Evolutionary conservation across 1,139 yeast genomes (phyloP), one percentile per base, ranked within the genome.

Genomic region (Blastobotrys buckinghamii): DNA sequence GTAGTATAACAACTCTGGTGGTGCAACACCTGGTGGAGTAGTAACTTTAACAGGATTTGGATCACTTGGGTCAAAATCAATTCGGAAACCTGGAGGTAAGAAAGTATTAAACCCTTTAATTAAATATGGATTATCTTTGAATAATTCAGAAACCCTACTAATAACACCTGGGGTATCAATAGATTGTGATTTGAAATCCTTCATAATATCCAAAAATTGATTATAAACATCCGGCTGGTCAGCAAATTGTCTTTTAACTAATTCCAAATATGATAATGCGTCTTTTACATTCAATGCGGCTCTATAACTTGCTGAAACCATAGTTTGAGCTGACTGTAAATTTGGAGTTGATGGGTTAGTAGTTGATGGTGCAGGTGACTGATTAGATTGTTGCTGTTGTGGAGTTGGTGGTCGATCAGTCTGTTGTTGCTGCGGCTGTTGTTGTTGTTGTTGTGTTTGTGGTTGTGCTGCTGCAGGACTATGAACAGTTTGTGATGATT

Each of bases 111-210:
- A 94, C 0, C 99, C 98, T 69, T 92, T 97, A 55, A 92, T 90
- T 61, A 92, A 74, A 59, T 81, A 80, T 2, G 96, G 96, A 66
- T 89, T 96, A 5, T 97, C 98, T 54, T 89, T 78, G 66, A 92
- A 92, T 51, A 92, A 72, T 1, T 85, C 79, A 0, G 97, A 88
- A 0, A 92, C 98, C 50, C 98, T 76, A 63, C 89, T 96, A 64
- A 92, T 92, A 34, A 92, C 99, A 19, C 97, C 99, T 0, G 98
- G 98, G 1, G 99, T 92, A 67, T 94, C 97, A 61, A 92, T 90
- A 57, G 87, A 79, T 70, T 90, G 97, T 44, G 95, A 84, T 71
- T 94, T 92, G 73, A 94, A 94, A 64, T 94, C 98, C 69, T 92
- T 92, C 99, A 92, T 92, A 55, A 92, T 92, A 65, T 94, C 99